A percentile compares a stretch with the other conserved stretches of the same genome.
These are phyloP conservation scores for Colletotrichum horii DNA, from an alignment of 2,329 filamentous ascomycete genomes.

Conservation along the genomic window DNA sequence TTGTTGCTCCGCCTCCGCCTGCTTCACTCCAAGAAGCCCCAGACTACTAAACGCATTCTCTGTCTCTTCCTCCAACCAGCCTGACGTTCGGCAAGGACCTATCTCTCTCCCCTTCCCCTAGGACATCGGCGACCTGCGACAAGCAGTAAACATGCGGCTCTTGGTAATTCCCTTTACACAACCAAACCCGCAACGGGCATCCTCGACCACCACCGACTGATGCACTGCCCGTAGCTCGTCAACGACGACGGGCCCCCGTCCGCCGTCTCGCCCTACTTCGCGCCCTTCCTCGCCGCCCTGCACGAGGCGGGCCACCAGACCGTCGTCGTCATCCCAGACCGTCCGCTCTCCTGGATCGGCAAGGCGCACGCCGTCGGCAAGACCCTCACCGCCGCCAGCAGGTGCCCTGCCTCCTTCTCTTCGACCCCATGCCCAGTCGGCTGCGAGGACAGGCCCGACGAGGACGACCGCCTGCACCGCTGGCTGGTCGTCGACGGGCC, in stretches of 20 bases:
- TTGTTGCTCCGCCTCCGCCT: not conserved
- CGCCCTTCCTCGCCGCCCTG: conserved; percentile 58
- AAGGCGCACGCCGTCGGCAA: conserved; percentile 78
- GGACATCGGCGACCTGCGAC: conserved; percentile 7
- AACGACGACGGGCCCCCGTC: conserved; percentile 67
- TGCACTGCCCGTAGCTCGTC: conserved; percentile 30
- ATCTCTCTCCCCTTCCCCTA: not conserved
- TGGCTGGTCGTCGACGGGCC: conserved; percentile 66
- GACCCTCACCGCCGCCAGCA: conserved; percentile 47
- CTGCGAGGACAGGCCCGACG: conserved; percentile 34
- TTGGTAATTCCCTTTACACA: conserved; percentile 8
- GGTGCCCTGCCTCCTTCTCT: conserved; percentile 13
- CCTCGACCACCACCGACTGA: not conserved
- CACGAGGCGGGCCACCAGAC: conserved; percentile 68
- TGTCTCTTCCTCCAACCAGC: not conserved
- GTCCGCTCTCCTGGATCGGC: conserved; percentile 77
- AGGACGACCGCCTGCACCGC: conserved; percentile 47
- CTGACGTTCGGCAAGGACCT: not conserved
- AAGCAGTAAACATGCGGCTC: conserved; percentile 11
- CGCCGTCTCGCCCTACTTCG: conserved; percentile 64
- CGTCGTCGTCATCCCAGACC: conserved; percentile 72
- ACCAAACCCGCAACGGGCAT: not conserved
- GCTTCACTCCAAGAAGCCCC: not conserved
- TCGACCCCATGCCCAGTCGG: conserved; percentile 23
- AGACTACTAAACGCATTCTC: not conserved